phyloP scores from a whole-genome alignment of 768 basidiomycete genomes.

The Russula brevipes region DNA sequence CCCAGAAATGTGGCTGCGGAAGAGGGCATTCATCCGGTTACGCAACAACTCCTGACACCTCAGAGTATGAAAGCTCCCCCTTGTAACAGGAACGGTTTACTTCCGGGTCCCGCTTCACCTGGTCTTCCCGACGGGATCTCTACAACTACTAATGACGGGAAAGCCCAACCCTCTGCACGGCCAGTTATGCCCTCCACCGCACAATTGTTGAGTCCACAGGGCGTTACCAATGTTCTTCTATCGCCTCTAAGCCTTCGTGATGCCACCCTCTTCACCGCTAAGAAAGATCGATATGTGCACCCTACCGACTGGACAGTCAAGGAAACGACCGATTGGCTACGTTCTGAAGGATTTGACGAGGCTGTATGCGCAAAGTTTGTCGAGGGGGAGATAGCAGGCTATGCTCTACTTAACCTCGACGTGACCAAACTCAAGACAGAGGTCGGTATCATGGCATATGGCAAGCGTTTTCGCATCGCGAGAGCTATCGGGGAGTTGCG shows the following conservation, averaged over 20 bases:
- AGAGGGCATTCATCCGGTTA: slow-evolving; percentile 30
- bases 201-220: slow-evolving; percentile 22
- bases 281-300: slow-evolving; percentile 33
- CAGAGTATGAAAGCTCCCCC: slow-evolving; percentile 24
- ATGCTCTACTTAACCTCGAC: slow-evolving; percentile 92
- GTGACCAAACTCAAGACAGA: slow-evolving; percentile 86
- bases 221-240: slow-evolving; percentile 31
- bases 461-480: slow-evolving; percentile 88
- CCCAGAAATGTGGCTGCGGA: slow-evolving; percentile 10
- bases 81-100: background rate
- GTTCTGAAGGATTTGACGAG: slow-evolving; percentile 77
- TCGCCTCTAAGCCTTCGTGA: slow-evolving; percentile 25
- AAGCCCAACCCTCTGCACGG: background rate
- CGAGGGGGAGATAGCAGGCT: slow-evolving; percentile 98
- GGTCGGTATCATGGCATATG: slow-evolving; percentile 90
- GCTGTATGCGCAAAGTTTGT: slow-evolving; percentile 80
- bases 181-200: slow-evolving; percentile 14
- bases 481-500: slow-evolving; percentile 89
- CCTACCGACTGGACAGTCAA: slow-evolving; percentile 81
- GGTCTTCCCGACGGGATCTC: slow-evolving; percentile 17
- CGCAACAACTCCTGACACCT: slow-evolving; percentile 21
- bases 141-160: background rate
- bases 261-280: slow-evolving; percentile 26
- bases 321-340: slow-evolving; percentile 87
- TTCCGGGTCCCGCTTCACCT: slow-evolving; percentile 29